Evolutionary conservation across 345 rosid genomes (phyloP).

Genomic region (Excoecaria cochinchinensis): DNA sequence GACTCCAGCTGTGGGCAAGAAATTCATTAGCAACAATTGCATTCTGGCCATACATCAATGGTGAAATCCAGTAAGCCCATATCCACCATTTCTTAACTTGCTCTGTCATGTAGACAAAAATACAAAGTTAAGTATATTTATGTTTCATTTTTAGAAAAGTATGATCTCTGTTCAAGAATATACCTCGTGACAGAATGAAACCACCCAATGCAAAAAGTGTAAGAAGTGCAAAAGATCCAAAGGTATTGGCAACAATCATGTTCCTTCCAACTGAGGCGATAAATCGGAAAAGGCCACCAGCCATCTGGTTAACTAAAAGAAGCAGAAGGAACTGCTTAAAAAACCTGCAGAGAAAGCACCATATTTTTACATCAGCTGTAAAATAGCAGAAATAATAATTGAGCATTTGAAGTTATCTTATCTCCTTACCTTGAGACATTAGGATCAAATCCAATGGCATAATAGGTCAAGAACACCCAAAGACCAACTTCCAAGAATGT

Average conservation of each 20-base stretch:
- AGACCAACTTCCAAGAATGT: constrained; percentile 59
- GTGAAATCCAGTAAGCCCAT: constrained; percentile 84
- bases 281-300: constrained; percentile 1
- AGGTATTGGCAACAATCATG: constrained; percentile 12
- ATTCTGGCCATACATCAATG: constrained; percentile 76
- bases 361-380: background rate
- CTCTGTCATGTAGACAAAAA: constrained; percentile 33
- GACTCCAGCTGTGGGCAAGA: constrained; percentile 63
- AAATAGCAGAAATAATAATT: background rate
- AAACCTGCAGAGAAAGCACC: background rate
- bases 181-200: constrained; percentile 6
- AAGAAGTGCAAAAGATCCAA: constrained; percentile 7
- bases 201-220: constrained; percentile 8
- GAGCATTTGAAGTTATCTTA: background rate
- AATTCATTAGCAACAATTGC: constrained; percentile 66
- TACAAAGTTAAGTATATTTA: background rate
- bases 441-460: constrained; percentile 74
- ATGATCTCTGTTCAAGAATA: constrained; percentile 5
- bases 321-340: constrained; percentile 14
- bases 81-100: constrained; percentile 82
- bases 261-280: constrained; percentile 9
- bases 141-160: background rate
- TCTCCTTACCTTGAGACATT: constrained; percentile 53
- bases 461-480: constrained; percentile 66
- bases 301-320: constrained; percentile 11